Evolutionary conservation across 1,284 basidiomycete species (phyloP).

Genomic region (Chondrostereum purpureum): DNA sequence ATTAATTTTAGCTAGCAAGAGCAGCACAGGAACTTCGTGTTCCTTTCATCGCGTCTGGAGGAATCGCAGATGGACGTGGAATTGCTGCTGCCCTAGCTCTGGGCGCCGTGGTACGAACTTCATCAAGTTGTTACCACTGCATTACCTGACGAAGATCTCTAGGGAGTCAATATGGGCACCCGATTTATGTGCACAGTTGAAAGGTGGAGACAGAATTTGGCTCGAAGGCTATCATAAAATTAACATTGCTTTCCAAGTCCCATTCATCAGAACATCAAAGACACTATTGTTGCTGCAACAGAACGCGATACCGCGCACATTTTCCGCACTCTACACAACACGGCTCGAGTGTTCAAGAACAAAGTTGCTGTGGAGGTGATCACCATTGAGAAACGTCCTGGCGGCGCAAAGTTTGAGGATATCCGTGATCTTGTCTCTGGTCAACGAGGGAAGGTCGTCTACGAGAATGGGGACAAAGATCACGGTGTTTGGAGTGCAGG

Average conservation of each 20-base stretch:
- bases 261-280: slow-evolving; percentile 88
- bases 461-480: slow-evolving; percentile 81
- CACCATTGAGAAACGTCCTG: slow-evolving; percentile 70
- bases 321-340: slow-evolving; percentile 84
- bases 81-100: slow-evolving; percentile 78
- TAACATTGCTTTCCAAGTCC: slow-evolving; percentile 37
- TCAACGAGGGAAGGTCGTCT: slow-evolving; percentile 70
- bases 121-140: not conserved
- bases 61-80: slow-evolving; percentile 77
- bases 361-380: slow-evolving; percentile 78
- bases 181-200: slow-evolving; percentile 83
- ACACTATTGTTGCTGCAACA: slow-evolving; percentile 77
- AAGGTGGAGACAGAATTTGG: slow-evolving; percentile 34
- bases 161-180: slow-evolving; percentile 90
- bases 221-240: slow-evolving; percentile 7
- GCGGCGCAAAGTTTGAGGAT: slow-evolving; percentile 87
- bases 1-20: slow-evolving; percentile 79
- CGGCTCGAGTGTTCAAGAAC: slow-evolving; percentile 88
- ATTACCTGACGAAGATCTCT: slow-evolving; percentile 5
- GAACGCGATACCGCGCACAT: slow-evolving; percentile 87
- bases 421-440: slow-evolving; percentile 80
- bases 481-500: slow-evolving; percentile 86
- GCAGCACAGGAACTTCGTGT: slow-evolving; percentile 81
- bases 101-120: slow-evolving; percentile 65
- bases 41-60: slow-evolving; percentile 89